Percentiles rank a stretch among this genome's conserved stretches.
These are phyloP conservation scores for Botrytis fragariae DNA, from an alignment of 2,329 filamentous ascomycete genomes.

Conservation along the genomic window DNA sequence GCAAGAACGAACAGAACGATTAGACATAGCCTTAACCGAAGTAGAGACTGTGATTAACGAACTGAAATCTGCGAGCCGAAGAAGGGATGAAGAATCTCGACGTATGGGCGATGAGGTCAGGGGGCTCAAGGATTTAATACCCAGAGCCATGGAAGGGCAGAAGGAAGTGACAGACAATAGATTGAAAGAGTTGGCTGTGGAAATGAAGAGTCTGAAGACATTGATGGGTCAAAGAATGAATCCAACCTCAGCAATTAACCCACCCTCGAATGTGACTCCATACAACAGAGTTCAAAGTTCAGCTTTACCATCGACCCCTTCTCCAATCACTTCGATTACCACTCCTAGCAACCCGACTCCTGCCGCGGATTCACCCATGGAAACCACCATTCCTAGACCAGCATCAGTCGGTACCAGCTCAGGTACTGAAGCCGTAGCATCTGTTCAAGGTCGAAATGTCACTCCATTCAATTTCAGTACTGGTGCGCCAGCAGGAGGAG, in stretches of 20 bases:
- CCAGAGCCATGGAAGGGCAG: slow-evolving; percentile 83
- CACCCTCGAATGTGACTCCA: slow-evolving; percentile 33
- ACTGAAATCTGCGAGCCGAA: slow-evolving; percentile 75
- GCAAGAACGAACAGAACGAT: slow-evolving; percentile 74
- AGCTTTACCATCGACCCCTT: slow-evolving; percentile 10
- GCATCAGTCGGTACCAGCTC: slow-evolving; percentile 38
- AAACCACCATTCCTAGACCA: slow-evolving; percentile 33
- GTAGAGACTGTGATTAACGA: slow-evolving; percentile 80
- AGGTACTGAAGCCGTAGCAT: slow-evolving; percentile 36
- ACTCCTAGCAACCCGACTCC: slow-evolving; percentile 19
- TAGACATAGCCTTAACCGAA: slow-evolving; percentile 78
- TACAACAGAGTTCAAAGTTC: slow-evolving; percentile 32
- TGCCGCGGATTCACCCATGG: slow-evolving; percentile 27
- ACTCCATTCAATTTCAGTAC: slow-evolving; percentile 53
- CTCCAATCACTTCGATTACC: slow-evolving; percentile 19
- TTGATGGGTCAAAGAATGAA: slow-evolving; percentile 67
- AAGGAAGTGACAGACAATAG: slow-evolving; percentile 79
- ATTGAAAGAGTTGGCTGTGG: slow-evolving; percentile 78
- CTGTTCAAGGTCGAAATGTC: slow-evolving; percentile 41
- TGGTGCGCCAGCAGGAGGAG: slow-evolving; percentile 52
- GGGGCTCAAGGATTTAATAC: slow-evolving; percentile 78
- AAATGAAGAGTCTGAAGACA: slow-evolving; percentile 90
- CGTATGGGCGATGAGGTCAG: slow-evolving; percentile 84
- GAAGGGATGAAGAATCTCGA: slow-evolving; percentile 83
- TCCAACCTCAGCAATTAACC: slow-evolving; percentile 38